A percentile compares a stretch with the other conserved stretches of the same genome.
Conservation (phyloP, 2,329 filamentous ascomycete species). For the Alternaria tenuissima region DNA sequence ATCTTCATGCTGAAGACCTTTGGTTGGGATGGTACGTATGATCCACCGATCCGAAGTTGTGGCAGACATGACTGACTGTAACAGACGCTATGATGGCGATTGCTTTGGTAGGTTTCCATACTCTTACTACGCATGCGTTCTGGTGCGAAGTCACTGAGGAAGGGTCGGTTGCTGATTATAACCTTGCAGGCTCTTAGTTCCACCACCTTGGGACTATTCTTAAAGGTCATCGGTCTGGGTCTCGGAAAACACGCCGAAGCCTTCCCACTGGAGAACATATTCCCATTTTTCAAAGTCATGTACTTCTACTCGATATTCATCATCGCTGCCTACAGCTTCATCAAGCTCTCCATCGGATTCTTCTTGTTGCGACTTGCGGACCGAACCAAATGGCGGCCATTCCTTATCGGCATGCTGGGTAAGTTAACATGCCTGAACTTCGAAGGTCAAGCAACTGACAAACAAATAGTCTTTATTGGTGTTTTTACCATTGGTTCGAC, state of each 20-base stretch:
- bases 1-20: conserved; percentile 33
- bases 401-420: conserved; percentile 55
- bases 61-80: conserved; percentile 11
- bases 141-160: not conserved
- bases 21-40: conserved; percentile 29
- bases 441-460: not conserved
- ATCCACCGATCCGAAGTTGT: not conserved
- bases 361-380: conserved; percentile 57
- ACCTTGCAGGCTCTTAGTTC: conserved; percentile 19
- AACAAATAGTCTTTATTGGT: conserved; percentile 19
- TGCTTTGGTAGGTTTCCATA: conserved; percentile 22
- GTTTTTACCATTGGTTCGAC: conserved; percentile 38
- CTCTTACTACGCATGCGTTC: not conserved
- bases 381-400: conserved; percentile 43
- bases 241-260: conserved; percentile 57
- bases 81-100: conserved; percentile 51
- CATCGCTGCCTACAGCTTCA: conserved; percentile 54
- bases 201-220: conserved; percentile 27
- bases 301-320: conserved; percentile 58
- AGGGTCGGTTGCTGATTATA: not conserved
- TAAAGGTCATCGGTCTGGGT: conserved; percentile 47
- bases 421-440: conserved; percentile 19
- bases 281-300: conserved; percentile 50
- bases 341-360: conserved; percentile 60
- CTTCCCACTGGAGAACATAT: conserved; percentile 36